Conservation (phyloP, 2,329 filamentous ascomycete species). For the Cytospora piceicola region DNA sequence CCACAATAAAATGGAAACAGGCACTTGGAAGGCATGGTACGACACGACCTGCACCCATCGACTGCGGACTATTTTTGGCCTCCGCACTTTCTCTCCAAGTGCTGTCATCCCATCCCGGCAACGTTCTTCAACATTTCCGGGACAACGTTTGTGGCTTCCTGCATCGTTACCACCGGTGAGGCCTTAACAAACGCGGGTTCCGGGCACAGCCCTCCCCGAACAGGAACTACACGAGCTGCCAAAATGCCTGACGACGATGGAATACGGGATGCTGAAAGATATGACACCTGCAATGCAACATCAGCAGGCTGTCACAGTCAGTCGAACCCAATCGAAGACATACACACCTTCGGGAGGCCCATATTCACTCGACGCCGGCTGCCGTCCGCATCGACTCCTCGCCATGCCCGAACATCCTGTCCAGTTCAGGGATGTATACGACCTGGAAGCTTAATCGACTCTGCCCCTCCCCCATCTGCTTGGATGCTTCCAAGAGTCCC, state of each 20-base stretch:
- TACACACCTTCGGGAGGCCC: conserved; percentile 10
- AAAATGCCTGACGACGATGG: conserved; percentile 16
- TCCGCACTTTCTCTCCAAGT: background rate
- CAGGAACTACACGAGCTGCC: conserved; percentile 3
- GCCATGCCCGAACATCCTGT: background rate
- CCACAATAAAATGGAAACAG: conserved; percentile 29
- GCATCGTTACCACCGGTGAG: conserved; percentile 17
- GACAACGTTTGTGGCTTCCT: conserved; percentile 11
- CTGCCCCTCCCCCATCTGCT: background rate
- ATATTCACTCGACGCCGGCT: conserved; percentile 22
- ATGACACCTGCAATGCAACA: conserved; percentile 28
- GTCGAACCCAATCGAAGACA: background rate
- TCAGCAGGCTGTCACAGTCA: conserved; percentile 9
- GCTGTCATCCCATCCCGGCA: background rate
- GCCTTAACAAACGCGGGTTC: conserved; percentile 7
- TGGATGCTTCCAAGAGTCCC: too few relatives aligned
- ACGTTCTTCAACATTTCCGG: background rate
- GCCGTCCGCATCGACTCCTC: conserved; percentile 11
- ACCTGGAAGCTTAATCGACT: background rate
- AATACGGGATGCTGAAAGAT: conserved; percentile 16
- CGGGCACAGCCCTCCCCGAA: background rate
- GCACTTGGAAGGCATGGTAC: conserved; percentile 15
- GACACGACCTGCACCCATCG: conserved; percentile 1
- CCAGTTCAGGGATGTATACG: background rate
- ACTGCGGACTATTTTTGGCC: conserved; percentile 17